Conservation (phyloP, 2,329 filamentous ascomycete genomes). For the Simplicillium sp. region DNA sequence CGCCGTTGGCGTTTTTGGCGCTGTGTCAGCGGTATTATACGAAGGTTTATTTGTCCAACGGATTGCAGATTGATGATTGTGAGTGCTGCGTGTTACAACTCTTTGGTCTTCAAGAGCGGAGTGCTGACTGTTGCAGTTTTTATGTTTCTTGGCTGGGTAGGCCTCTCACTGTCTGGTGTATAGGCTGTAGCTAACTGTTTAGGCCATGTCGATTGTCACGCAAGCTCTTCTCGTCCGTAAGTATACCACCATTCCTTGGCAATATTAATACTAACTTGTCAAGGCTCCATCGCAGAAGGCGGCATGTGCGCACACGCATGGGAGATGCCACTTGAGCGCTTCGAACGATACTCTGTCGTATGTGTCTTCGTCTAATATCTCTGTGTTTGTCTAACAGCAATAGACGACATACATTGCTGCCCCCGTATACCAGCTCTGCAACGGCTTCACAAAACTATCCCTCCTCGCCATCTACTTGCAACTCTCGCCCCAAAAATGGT, state of each 20-base stretch:
- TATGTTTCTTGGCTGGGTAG: constrained; percentile 16
- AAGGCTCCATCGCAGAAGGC: constrained; percentile 9
- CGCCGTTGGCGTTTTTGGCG: constrained; percentile 13
- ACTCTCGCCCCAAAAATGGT: constrained; percentile 22
- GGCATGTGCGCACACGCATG: constrained; percentile 12
- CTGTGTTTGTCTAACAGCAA: neutral
- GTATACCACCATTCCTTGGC: neutral
- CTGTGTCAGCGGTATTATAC: constrained; percentile 20
- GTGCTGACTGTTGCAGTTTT: constrained; percentile 13
- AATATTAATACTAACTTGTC: neutral
- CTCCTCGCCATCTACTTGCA: constrained; percentile 26
- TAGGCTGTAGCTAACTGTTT: neutral
- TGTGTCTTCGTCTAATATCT: neutral
- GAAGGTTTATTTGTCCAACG: constrained; percentile 16
- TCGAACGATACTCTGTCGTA: constrained; percentile 12
- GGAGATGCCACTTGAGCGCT: constrained; percentile 13
- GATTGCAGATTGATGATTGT: constrained; percentile 15
- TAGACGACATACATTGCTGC: constrained; percentile 14
- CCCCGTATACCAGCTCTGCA: constrained; percentile 21
- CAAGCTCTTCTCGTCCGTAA: constrained; percentile 9
- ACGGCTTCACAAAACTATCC: constrained; percentile 25
- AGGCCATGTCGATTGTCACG: constrained; percentile 8
- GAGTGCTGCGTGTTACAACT: constrained; percentile 7
- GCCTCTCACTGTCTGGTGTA: constrained; percentile 2
- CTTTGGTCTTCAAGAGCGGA: constrained; percentile 8